Percentiles rank a stretch among this genome's conserved stretches.
phyloP scores from a whole-genome alignment of 1,284 basidiomycete genomes.

The Ustilago shanxiensis region DNA sequence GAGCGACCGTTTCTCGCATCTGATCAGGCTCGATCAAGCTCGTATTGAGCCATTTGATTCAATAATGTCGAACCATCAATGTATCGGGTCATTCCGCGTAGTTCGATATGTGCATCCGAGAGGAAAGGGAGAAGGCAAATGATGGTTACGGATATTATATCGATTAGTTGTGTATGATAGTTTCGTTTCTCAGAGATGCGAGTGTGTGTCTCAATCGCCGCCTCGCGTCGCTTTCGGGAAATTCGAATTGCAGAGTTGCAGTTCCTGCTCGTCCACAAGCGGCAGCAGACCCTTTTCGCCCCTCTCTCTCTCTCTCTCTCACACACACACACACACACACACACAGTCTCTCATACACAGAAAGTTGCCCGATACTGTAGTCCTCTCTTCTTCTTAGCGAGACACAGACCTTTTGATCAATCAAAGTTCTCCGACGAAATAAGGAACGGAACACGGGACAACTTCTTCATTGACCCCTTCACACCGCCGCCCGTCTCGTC shows the following conservation, averaged over 20 bases:
- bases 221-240: too few relatives aligned
- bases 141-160: too few relatives aligned
- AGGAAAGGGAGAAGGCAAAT: neutral
- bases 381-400: neutral
- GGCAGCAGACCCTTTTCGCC: too few relatives aligned
- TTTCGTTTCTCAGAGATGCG: constrained; percentile 1
- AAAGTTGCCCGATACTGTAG: neutral
- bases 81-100: neutral
- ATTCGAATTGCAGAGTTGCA: too few relatives aligned
- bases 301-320: too few relatives aligned
- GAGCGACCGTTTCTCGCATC: neutral
- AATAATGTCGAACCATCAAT: neutral
- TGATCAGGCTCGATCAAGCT: neutral
- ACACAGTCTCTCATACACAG: too few relatives aligned
- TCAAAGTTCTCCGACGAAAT: constrained; percentile 11
- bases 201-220: too few relatives aligned
- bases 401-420: neutral
- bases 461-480: neutral
- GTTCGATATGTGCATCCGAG: neutral
- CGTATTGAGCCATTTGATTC: neutral
- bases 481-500: neutral
- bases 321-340: too few relatives aligned
- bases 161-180: neutral
- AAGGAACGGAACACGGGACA: constrained; percentile 16
- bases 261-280: too few relatives aligned